Conservation (phyloP, 306 rosid species). For the Trifolium subterraneum region DNA sequence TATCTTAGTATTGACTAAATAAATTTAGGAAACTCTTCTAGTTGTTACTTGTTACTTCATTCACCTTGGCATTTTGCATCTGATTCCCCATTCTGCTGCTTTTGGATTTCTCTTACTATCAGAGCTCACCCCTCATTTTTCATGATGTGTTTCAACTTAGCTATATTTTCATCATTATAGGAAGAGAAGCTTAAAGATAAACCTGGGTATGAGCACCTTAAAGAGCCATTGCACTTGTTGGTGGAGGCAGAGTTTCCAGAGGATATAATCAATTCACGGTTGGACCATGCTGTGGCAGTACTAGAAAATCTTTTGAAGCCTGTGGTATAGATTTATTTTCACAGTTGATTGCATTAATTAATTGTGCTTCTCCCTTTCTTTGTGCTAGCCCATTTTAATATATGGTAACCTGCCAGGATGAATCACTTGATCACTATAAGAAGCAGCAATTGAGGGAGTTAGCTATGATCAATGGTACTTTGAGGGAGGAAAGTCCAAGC, state of each 20-base stretch:
- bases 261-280: slow-evolving; percentile 71
- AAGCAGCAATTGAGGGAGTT: slow-evolving; percentile 87
- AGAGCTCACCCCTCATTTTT: background rate
- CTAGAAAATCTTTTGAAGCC: slow-evolving; percentile 91
- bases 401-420: slow-evolving; percentile 61
- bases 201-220: slow-evolving; percentile 89
- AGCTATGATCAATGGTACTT: slow-evolving; percentile 86
- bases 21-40: background rate
- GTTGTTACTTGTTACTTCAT: slow-evolving; percentile 16
- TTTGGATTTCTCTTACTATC: slow-evolving; percentile 18
- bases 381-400: slow-evolving; percentile 25
- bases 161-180: slow-evolving; percentile 42
- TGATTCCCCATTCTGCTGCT: background rate
- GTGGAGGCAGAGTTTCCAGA: slow-evolving; percentile 95
- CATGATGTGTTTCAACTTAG: slow-evolving; percentile 10
- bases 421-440: slow-evolving; percentile 87
- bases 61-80: slow-evolving; percentile 25
- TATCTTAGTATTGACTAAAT: background rate
- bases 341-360: background rate
- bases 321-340: slow-evolving; percentile 60
- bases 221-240: slow-evolving; percentile 86
- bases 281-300: slow-evolving; percentile 86
- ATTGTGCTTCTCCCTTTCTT: background rate
- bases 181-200: slow-evolving; percentile 91
- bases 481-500: slow-evolving; percentile 94